A percentile compares a stretch with the other conserved stretches of the same genome.
Conservation (phyloP, 306 rosid genomes). For the Canavalia ensiformis region DNA sequence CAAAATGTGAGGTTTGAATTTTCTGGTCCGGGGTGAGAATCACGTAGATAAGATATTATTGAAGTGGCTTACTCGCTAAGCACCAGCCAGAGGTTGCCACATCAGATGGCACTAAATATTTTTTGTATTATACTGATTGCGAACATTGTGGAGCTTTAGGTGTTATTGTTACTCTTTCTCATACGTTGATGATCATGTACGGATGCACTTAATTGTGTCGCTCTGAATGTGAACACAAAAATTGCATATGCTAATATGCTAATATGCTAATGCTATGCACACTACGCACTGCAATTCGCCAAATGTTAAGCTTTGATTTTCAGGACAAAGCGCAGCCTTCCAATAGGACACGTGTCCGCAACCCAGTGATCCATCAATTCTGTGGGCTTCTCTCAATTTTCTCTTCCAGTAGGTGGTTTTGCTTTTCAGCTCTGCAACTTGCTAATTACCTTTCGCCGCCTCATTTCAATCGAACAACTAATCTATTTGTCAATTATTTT, state of each 20-base stretch:
- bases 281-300: background rate
- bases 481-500: too few species aligned
- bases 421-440: background rate
- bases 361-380: slow-evolving; percentile 4
- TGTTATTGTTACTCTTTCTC: background rate
- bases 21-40: background rate
- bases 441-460: background rate
- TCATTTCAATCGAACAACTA: too few species aligned
- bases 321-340: background rate
- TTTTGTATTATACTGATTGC: slow-evolving; percentile 15
- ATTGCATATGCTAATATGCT: background rate
- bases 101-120: slow-evolving; percentile 35
- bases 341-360: slow-evolving; percentile 30
- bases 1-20: background rate
- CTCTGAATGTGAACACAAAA: slow-evolving; percentile 24
- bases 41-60: slow-evolving; percentile 22
- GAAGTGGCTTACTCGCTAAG: slow-evolving; percentile 16
- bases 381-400: slow-evolving; percentile 24
- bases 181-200: background rate
- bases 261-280: too few species aligned
- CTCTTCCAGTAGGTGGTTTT: slow-evolving; percentile 19
- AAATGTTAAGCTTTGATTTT: slow-evolving; percentile 3
- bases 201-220: slow-evolving; percentile 41
- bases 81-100: slow-evolving; percentile 47
- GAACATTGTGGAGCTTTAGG: background rate